phyloP scores from a whole-genome alignment of 2,329 filamentous ascomycete species.

The Paecilomyces dactylethromorphus region DNA sequence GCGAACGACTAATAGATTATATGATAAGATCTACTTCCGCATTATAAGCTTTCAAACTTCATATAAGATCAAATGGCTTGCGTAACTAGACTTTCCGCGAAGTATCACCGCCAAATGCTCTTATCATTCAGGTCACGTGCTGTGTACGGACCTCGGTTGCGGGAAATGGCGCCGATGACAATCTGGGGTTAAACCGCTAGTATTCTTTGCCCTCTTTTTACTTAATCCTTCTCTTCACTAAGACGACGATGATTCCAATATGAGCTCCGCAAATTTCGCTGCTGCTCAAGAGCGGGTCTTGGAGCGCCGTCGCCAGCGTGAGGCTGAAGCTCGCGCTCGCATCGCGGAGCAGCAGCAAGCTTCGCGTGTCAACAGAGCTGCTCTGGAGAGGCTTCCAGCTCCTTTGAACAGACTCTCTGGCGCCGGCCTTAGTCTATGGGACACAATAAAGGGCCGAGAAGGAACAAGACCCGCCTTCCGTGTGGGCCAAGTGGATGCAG shows the following conservation, averaged over 20 bases:
- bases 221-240: neutral
- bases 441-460: constrained; percentile 64
- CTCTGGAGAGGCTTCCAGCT: constrained; percentile 53
- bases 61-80: no score
- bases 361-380: constrained; percentile 46
- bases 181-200: neutral
- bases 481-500: constrained; percentile 92
- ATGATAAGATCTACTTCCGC: no score
- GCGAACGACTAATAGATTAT: no score
- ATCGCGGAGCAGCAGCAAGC: constrained; percentile 38
- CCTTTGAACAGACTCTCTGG: constrained; percentile 53
- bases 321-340: constrained; percentile 56
- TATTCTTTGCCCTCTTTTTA: neutral
- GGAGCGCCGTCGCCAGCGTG: constrained; percentile 70
- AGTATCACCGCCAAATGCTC: neutral
- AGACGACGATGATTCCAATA: constrained; percentile 32
- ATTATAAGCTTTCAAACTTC: no score
- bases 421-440: constrained; percentile 53
- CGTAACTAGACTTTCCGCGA: no score
- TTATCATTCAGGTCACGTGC: neutral
- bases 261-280: constrained; percentile 66
- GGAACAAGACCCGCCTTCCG: constrained; percentile 81
- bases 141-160: constrained; percentile 1
- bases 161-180: neutral
- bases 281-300: constrained; percentile 82